These are phyloP conservation scores for Cenococcum geophilum DNA, from an alignment of 495 filamentous ascomycete genomes.

Conservation along the genomic window DNA sequence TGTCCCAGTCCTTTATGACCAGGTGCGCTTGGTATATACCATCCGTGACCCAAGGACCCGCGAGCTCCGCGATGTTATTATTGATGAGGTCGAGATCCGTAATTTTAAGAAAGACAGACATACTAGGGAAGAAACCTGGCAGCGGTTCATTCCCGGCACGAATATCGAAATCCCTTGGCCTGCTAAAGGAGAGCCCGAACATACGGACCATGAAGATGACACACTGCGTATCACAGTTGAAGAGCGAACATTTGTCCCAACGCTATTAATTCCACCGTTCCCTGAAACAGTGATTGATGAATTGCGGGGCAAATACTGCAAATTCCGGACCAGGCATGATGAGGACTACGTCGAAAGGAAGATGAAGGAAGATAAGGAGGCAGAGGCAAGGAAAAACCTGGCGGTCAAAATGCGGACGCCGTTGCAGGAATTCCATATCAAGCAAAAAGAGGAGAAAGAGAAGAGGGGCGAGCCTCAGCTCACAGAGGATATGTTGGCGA, in stretches of 20 bases:
- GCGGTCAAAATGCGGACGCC: constrained; percentile 51
- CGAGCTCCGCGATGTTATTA: constrained; percentile 61
- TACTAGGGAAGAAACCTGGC: constrained; percentile 42
- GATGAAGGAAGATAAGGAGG: constrained; percentile 50
- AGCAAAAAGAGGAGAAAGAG: constrained; percentile 40
- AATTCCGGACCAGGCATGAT: constrained; percentile 77
- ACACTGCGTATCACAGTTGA: constrained; percentile 73
- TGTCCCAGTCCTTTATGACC: constrained; percentile 55
- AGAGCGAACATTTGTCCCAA: constrained; percentile 65
- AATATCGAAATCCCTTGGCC: constrained; percentile 42
- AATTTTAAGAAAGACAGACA: constrained; percentile 40
- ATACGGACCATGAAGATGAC: constrained; percentile 56
- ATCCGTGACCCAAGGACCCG: constrained; percentile 59
- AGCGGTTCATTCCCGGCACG: constrained; percentile 53
- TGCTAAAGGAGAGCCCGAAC: constrained; percentile 40
- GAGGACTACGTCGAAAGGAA: constrained; percentile 56
- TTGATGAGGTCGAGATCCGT: constrained; percentile 56
- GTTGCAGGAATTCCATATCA: constrained; percentile 45
- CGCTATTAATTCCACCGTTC: constrained; percentile 69
- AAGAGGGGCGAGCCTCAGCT: constrained; percentile 45
- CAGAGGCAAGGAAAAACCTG: constrained; percentile 52
- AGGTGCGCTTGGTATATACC: constrained; percentile 75
- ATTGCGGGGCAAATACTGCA: constrained; percentile 75
- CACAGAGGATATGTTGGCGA: constrained; percentile 55
- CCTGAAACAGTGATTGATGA: constrained; percentile 75